These are phyloP conservation scores for Trifolium dubium DNA, from an alignment of 306 rosid species.

Conservation along the genomic window DNA sequence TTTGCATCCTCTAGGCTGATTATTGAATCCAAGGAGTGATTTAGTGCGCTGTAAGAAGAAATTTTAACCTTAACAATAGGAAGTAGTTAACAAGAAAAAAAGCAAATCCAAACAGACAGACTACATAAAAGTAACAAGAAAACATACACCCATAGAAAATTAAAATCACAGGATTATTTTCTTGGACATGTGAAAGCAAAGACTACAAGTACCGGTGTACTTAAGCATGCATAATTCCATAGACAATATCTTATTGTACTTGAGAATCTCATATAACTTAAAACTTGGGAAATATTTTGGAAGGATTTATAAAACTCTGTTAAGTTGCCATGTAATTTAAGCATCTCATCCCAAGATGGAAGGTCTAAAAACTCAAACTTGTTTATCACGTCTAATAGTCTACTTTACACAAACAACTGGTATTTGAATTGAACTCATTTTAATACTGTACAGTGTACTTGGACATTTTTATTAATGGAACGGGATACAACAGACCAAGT, in stretches of 20 bases:
- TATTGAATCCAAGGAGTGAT: constrained; percentile 42
- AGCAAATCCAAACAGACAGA: constrained; percentile 21
- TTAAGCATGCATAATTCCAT: neutral
- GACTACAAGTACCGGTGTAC: constrained; percentile 10
- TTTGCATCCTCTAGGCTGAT: constrained; percentile 60
- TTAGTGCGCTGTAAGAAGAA: constrained; percentile 59
- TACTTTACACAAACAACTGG: neutral
- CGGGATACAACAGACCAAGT: too few species aligned
- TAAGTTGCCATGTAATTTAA: neutral
- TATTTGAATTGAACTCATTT: too few species aligned
- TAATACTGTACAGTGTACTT: too few species aligned
- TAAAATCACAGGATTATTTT: constrained; percentile 10
- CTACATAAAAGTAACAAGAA: constrained; percentile 18
- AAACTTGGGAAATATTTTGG: constrained; percentile 1
- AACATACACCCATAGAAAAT: constrained; percentile 3
- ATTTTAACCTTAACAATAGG: constrained; percentile 38
- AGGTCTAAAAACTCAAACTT: neutral
- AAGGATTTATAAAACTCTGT: constrained; percentile 10
- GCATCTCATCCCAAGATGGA: constrained; percentile 22
- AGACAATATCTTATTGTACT: neutral
- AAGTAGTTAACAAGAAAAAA: constrained; percentile 27
- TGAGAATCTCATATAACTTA: constrained; percentile 16
- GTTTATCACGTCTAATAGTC: neutral
- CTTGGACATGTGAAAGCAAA: constrained; percentile 8
- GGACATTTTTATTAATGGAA: too few species aligned